Evolutionary conservation across 345 rosid species (phyloP).

Genomic region (Salix caprea): DNA sequence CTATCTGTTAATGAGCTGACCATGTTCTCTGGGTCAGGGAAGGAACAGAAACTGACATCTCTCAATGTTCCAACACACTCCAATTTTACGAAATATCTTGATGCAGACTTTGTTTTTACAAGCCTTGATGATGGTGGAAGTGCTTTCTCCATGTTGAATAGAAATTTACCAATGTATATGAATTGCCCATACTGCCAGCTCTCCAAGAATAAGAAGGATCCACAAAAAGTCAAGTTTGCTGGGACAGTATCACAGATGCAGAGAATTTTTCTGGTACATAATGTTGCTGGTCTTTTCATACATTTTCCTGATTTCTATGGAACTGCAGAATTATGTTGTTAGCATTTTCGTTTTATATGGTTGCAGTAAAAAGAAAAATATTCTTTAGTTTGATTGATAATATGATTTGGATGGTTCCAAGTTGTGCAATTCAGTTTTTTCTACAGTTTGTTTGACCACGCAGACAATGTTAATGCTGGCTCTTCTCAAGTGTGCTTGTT

Average conservation of each 20-base stretch:
- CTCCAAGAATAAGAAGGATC: conserved; percentile 42
- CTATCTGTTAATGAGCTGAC: conserved; percentile 15
- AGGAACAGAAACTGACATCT: conserved; percentile 34
- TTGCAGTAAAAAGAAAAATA: background rate
- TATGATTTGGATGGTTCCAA: background rate
- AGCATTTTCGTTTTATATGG: no score
- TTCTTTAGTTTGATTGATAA: background rate
- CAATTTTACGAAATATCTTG: conserved; percentile 30
- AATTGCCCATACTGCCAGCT: conserved; percentile 62
- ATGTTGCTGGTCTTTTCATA: background rate
- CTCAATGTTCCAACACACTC: conserved; percentile 20
- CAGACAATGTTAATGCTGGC: no score
- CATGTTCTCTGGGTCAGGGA: conserved; percentile 28
- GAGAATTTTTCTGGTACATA: conserved; percentile 68
- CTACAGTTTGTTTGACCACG: no score
- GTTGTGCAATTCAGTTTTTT: background rate
- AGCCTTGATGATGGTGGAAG: conserved; percentile 48
- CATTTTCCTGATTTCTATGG: conserved; percentile 5
- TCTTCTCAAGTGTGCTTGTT: background rate
- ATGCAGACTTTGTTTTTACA: conserved; percentile 32
- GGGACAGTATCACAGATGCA: conserved; percentile 71
- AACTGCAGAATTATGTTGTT: background rate
- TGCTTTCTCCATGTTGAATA: conserved; percentile 53
- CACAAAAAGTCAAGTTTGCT: conserved; percentile 49
- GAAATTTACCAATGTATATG: conserved; percentile 66